Conservation (phyloP, 2,329 filamentous ascomycete genomes). For the Sporothrix protearum region DNA sequence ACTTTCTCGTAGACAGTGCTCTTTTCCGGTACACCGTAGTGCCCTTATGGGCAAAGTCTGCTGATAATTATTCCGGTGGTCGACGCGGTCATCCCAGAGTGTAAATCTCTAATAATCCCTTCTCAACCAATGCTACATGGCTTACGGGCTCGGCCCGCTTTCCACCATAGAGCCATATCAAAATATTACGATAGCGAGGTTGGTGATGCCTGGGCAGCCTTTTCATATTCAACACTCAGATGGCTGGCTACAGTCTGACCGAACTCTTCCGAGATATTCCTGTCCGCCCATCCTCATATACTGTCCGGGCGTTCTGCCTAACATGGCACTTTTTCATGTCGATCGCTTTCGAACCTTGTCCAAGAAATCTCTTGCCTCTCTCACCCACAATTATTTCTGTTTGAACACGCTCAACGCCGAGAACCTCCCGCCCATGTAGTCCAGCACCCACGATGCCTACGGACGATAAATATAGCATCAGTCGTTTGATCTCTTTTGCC, state of each 20-base stretch:
- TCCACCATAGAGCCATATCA: slow-evolving; percentile 34
- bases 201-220: slow-evolving; percentile 33
- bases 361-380: slow-evolving; percentile 33
- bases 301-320: slow-evolving; percentile 34
- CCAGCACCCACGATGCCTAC: slow-evolving; percentile 30
- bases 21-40: not conserved
- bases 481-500: slow-evolving; percentile 39
- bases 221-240: slow-evolving; percentile 34
- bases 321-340: slow-evolving; percentile 34
- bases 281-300: slow-evolving; percentile 35
- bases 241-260: slow-evolving; percentile 35
- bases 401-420: slow-evolving; percentile 41
- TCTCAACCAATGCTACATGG: slow-evolving; percentile 31
- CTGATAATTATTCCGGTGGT: not conserved
- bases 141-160: slow-evolving; percentile 34
- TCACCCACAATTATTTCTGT: slow-evolving; percentile 37
- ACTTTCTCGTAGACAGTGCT: not conserved
- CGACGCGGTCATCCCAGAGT: slow-evolving; percentile 30
- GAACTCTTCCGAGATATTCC: slow-evolving; percentile 34
- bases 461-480: slow-evolving; percentile 41
- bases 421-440: slow-evolving; percentile 42
- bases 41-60: not conserved
- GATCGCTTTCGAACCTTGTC: slow-evolving; percentile 33
- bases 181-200: slow-evolving; percentile 33
- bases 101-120: slow-evolving; percentile 13